phyloP scores from a whole-genome alignment of 345 rosid genomes.

The Brassica rapa region DNA sequence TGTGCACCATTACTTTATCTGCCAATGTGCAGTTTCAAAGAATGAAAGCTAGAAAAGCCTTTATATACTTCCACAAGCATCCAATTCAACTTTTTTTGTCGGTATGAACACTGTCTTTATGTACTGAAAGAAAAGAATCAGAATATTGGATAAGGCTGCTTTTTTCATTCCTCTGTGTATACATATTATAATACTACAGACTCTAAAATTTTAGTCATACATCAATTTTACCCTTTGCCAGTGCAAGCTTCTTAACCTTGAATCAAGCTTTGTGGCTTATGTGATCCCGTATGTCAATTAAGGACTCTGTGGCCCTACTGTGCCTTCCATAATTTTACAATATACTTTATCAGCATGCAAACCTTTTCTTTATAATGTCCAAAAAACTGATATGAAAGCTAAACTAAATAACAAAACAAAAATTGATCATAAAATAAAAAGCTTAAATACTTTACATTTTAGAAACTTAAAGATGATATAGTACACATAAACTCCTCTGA shows the following conservation, averaged over 20 bases:
- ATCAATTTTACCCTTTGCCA: constrained; percentile 16
- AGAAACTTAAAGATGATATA: neutral
- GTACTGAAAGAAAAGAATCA: constrained; percentile 27
- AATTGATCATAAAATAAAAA: no score
- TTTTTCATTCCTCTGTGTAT: constrained; percentile 1
- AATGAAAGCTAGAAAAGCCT: no score
- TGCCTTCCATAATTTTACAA: neutral
- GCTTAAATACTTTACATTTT: constrained; percentile 31
- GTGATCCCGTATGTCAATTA: neutral
- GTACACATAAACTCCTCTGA: constrained; percentile 21
- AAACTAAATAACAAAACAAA: neutral
- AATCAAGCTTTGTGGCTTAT: constrained; percentile 27
- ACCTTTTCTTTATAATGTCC: neutral
- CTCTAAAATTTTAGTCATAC: neutral
- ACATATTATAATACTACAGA: neutral
- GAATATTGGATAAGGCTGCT: constrained; percentile 33
- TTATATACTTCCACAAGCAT: no score
- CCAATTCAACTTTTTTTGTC: no score
- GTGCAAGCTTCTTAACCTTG: neutral
- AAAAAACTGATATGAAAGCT: neutral
- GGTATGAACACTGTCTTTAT: neutral
- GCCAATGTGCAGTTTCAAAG: no score
- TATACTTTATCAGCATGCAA: constrained; percentile 18
- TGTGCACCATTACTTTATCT: neutral
- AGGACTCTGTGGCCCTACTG: neutral